Evolutionary conservation across 345 rosid genomes (phyloP), one percentile per base, ranked within the genome.

Genomic region (Gossypium ekmanianum): DNA sequence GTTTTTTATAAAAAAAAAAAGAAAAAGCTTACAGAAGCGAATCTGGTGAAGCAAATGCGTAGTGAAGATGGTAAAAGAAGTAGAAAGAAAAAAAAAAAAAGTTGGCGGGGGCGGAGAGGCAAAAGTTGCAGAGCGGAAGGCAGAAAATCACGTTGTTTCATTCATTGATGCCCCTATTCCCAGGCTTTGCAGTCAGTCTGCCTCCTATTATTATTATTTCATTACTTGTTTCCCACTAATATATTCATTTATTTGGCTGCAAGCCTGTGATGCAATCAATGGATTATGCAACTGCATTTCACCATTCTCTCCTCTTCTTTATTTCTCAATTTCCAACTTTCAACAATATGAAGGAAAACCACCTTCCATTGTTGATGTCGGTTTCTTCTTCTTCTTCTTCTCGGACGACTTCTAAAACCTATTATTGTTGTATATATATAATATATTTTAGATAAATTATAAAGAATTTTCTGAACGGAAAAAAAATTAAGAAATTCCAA

Each of bases 141-240:
- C 73, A 70, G 58, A 8, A 50, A 48, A 70, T 59, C 77, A 74
- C 71, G 77, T 74, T 74, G 61, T 64, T 74, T 74, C 77, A 63
- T 63, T 74, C 71, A 74, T 64, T 74, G 77, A 50, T 74, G 71
- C 70, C 71, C 62, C 66, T 20, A 34, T 6, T 51, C 34, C 58
- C 77, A 48, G 76, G 47, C 61, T 74, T 64, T 74, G 77, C 77
- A 39, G 77, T 12, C 70, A 43, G 14, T 0, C 52, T 2, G 27
- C 29, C 52, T 43, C 18, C 70, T 11, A 43, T 18, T 43, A 41
- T 13, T 54, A n/a, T 2, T 43, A 27, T 54, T 7, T n/a, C 24
- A n/a, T 9, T 55, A 7, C 58, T 55, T 55, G 58, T 52, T 70
- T 12, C 3, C 17, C 24, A 44, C 56, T 44, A 57, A 20, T 20